phyloP scores from a whole-genome alignment of 306 rosid species.

The Glycyrrhiza uralensis region DNA sequence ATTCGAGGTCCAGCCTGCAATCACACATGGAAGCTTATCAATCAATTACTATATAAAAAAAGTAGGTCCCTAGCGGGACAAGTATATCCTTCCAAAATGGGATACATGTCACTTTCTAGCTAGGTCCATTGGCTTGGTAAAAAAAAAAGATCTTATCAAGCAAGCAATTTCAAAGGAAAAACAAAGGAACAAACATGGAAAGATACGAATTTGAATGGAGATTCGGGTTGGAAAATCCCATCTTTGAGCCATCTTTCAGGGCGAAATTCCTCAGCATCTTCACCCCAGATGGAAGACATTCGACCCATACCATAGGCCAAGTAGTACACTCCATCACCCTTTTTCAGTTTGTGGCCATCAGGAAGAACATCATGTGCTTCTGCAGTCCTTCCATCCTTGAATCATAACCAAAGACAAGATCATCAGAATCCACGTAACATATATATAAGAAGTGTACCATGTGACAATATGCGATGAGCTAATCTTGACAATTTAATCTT shows the following conservation, averaged over 20 bases:
- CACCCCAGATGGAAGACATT: slow-evolving; percentile 74
- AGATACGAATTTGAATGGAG: slow-evolving; percentile 75
- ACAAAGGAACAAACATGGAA: slow-evolving; percentile 61
- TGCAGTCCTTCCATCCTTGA: slow-evolving; percentile 62
- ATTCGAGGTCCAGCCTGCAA: slow-evolving; percentile 72
- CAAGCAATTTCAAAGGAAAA: not conserved
- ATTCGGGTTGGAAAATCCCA: slow-evolving; percentile 55
- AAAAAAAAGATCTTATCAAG: too few relatives aligned
- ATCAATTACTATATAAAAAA: too few relatives aligned
- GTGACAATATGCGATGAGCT: too few relatives aligned
- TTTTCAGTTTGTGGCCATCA: slow-evolving; percentile 56
- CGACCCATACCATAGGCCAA: slow-evolving; percentile 74
- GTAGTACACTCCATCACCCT: slow-evolving; percentile 64
- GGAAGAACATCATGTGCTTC: slow-evolving; percentile 60
- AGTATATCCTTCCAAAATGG: too few relatives aligned
- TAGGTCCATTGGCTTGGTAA: too few relatives aligned
- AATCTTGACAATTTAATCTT: too few relatives aligned
- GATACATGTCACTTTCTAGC: too few relatives aligned
- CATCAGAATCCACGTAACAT: not conserved
- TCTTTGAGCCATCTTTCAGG: slow-evolving; percentile 77
- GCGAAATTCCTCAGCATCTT: slow-evolving; percentile 54
- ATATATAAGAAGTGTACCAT: too few relatives aligned
- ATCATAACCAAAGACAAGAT: slow-evolving; percentile 1
- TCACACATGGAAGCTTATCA: not conserved
- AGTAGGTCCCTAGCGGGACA: too few relatives aligned